Percentiles rank a stretch among this genome's conserved stretches.
Conservation (phyloP, 2,329 filamentous ascomycete genomes). For the Aspergillus oerlinghausenensis region DNA sequence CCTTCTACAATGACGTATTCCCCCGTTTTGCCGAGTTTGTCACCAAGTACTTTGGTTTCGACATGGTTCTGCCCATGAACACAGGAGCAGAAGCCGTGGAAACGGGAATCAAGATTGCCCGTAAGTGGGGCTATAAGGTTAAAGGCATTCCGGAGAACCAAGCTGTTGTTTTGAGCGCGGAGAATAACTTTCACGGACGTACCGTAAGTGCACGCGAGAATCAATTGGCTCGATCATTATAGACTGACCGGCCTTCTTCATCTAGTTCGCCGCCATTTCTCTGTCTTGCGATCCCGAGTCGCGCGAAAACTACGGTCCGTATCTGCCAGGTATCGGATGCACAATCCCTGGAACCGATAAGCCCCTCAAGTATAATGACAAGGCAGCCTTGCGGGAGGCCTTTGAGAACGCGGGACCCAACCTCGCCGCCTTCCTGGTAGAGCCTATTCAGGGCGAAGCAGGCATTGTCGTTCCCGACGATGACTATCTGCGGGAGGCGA, state of each 20-base stretch:
- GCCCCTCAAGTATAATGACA: slow-evolving; percentile 80
- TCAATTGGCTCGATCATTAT: not conserved
- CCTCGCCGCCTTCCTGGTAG: slow-evolving; percentile 87
- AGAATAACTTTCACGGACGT: slow-evolving; percentile 94
- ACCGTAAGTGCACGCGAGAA: slow-evolving; percentile 59
- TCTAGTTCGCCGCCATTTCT: slow-evolving; percentile 85
- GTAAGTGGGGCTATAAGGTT: slow-evolving; percentile 97
- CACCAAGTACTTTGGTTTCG: slow-evolving; percentile 82
- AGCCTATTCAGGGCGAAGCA: slow-evolving; percentile 96
- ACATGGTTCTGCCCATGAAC: slow-evolving; percentile 98
- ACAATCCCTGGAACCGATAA: slow-evolving; percentile 69
- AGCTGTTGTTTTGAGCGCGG: slow-evolving; percentile 76
- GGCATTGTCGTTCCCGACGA: slow-evolving; percentile 93
- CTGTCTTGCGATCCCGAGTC: slow-evolving; percentile 95
- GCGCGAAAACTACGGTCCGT: slow-evolving; percentile 93
- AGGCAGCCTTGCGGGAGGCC: slow-evolving; percentile 71
- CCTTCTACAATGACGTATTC: slow-evolving; percentile 98
- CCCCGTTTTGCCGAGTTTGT: slow-evolving; percentile 92
- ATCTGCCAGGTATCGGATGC: slow-evolving; percentile 82
- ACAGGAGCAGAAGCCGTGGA: slow-evolving; percentile 95
- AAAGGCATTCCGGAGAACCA: slow-evolving; percentile 83
- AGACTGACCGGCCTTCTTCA: slow-evolving; percentile 4
- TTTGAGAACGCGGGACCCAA: slow-evolving; percentile 77
- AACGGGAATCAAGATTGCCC: slow-evolving; percentile 90
- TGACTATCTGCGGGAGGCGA: slow-evolving; percentile 74